These are phyloP conservation scores for Aphanomyces cochlioides DNA, from an alignment of 352 stramenopile species.

Conservation along the genomic window DNA sequence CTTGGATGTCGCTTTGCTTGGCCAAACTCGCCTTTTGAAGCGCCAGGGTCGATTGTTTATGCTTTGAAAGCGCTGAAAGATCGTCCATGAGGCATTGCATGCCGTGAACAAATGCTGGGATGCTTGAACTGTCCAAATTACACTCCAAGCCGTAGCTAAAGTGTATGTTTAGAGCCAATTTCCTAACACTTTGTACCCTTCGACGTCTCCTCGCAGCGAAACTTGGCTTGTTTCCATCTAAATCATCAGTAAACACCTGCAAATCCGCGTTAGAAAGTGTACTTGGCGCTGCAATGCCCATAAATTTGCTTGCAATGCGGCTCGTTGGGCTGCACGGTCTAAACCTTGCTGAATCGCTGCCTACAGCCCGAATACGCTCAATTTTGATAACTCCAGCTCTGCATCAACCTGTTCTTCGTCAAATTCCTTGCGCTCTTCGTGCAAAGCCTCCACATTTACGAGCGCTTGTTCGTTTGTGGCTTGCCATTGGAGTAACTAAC, in stretches of 20 bases:
- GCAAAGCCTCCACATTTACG: constrained; percentile 14
- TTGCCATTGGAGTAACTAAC: not conserved
- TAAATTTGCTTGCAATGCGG: constrained; percentile 16
- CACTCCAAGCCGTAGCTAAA: constrained; percentile 25
- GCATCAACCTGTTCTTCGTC: not conserved
- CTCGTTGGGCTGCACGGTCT: constrained; percentile 19
- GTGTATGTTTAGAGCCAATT: not conserved
- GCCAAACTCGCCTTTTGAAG: constrained; percentile 2
- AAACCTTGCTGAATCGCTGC: constrained; percentile 21
- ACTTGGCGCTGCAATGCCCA: constrained; percentile 26
- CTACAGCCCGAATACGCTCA: not conserved
- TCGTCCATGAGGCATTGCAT: constrained; percentile 18
- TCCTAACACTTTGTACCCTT: constrained; percentile 14
- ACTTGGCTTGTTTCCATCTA: constrained; percentile 28
- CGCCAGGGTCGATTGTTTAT: constrained; percentile 15
- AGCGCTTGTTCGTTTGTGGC: constrained; percentile 20
- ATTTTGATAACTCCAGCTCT: no score
- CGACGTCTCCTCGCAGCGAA: constrained; percentile 16
- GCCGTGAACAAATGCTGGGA: constrained; percentile 12
- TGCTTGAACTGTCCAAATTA: not conserved
- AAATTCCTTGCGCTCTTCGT: constrained; percentile 20
- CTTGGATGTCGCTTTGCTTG: not conserved
- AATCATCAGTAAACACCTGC: not conserved
- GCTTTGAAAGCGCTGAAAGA: not conserved
- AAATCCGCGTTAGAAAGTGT: not conserved